Evolutionary conservation across 176 grass and related monocot genomes (phyloP), one percentile per base, ranked within the genome.

Genomic region (Tuctoria greenei): DNA sequence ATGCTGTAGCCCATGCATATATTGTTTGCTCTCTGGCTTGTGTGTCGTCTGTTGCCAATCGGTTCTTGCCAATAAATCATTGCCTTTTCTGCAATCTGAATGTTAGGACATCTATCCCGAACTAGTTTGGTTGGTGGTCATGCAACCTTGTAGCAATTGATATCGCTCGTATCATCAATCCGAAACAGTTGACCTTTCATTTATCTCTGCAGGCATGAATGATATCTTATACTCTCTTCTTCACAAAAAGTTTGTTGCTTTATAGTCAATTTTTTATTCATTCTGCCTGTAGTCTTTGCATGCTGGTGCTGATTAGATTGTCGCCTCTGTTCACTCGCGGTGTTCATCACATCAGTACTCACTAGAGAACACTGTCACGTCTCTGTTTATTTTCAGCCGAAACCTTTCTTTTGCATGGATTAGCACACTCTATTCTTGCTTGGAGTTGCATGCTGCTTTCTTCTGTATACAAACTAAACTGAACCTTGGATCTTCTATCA

Each of bases 371-470:
- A 50, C 35, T 78, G 51, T 61, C 54, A 67, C 61, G 4, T 83
- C 79, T 87, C 80, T 79, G 74, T 55, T 87, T 68, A 68, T 68
- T 47, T 73, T 58, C 13, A 61, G 67, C 18, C n/a, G n/a, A n/a
- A n/a, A n/a, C n/a, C 62, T 73, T 63, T 43, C 7, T 59, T 46
- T 74, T 74, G 55, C 76, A 75, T 88, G 31, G 31, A 31, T 31
- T 31, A 31, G 31, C 3, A 31, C 31, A 65, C 46, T 10, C 34
- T 75, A 71, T 64, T 71, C 73, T 61, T 8, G 58, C 67, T 75
- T 75, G 7, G 34, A 69, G 67, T n/a, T 77, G 71, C 86, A 85
- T 89, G 82, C 42, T 77, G 39, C 26, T 55, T 67, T 78, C 34
- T 36, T 74, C 54, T 36, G 40, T 82, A 68, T 24, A 14, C 63